Conservation (phyloP, 2,329 filamentous ascomycete species). For the Mariannaea elegans region DNA sequence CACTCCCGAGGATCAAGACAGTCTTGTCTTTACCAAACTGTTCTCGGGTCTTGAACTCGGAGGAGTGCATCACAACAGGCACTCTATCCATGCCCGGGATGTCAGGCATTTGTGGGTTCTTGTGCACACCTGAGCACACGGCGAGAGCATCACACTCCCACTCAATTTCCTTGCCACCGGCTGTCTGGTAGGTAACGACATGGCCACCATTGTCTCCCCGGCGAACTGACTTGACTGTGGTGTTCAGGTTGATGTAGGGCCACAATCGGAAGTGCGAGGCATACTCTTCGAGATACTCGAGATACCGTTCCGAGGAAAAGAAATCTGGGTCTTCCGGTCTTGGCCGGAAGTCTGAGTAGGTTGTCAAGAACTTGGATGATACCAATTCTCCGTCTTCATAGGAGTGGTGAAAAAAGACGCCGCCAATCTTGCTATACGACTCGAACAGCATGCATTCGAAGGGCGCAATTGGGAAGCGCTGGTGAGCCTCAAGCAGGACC, state of each 20-base stretch:
- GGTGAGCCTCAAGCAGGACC: slow-evolving; percentile 47
- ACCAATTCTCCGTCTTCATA: slow-evolving; percentile 45
- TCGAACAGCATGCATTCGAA: slow-evolving; percentile 55
- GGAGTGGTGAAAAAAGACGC: slow-evolving; percentile 52
- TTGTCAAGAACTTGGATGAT: slow-evolving; percentile 55
- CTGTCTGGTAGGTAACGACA: slow-evolving; percentile 31
- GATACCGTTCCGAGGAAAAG: slow-evolving; percentile 48
- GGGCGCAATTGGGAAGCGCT: slow-evolving; percentile 42
- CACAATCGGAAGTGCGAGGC: slow-evolving; percentile 48
- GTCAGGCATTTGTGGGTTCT: slow-evolving; percentile 47
- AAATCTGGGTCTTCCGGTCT: slow-evolving; percentile 51
- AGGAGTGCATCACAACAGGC: slow-evolving; percentile 51
- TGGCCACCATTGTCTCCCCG: slow-evolving; percentile 34
- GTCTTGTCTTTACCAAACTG: slow-evolving; percentile 51
- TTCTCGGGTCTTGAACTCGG: slow-evolving; percentile 49
- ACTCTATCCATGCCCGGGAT: slow-evolving; percentile 49
- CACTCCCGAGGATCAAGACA: slow-evolving; percentile 52
- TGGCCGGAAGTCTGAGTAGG: slow-evolving; percentile 55
- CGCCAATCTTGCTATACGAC: slow-evolving; percentile 51
- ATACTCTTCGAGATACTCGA: slow-evolving; percentile 52
- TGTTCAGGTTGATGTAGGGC: slow-evolving; percentile 46
- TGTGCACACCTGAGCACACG: slow-evolving; percentile 54
- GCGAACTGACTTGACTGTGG: slow-evolving; percentile 40
- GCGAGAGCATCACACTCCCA: slow-evolving; percentile 55
- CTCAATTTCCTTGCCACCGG: slow-evolving; percentile 16